phyloP scores from a whole-genome alignment of 2,329 filamentous ascomycete species.

The Aspergillus japonicus region DNA sequence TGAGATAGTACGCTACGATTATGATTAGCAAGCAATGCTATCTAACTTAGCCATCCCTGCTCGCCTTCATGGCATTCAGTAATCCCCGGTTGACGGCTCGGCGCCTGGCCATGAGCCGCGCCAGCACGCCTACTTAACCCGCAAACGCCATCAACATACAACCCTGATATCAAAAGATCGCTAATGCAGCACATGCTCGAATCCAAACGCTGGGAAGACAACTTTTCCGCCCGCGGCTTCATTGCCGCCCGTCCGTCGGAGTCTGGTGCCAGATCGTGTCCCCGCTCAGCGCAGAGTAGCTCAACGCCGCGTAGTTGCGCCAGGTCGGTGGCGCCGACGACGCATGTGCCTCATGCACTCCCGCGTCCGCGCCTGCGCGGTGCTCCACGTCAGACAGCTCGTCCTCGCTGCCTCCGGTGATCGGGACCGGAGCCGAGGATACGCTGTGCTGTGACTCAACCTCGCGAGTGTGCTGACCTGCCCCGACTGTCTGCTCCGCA shows the following conservation, averaged over 20 bases:
- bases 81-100: background rate
- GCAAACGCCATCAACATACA: conserved; percentile 29
- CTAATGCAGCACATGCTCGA: conserved; percentile 34
- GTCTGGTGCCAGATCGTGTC: conserved; percentile 47
- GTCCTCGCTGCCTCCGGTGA: conserved; percentile 38
- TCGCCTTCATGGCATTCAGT: background rate
- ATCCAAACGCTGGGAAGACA: conserved; percentile 15
- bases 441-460: conserved; percentile 48
- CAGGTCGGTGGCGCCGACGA: conserved; percentile 40
- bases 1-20: background rate
- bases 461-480: conserved; percentile 44
- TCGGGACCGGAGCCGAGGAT: conserved; percentile 52
- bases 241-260: conserved; percentile 41
- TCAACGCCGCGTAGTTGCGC: conserved; percentile 46
- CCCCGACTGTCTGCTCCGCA: conserved; percentile 42
- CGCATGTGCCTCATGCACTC: conserved; percentile 34
- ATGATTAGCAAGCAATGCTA: background rate
- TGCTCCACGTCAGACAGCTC: conserved; percentile 46
- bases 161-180: conserved; percentile 26
- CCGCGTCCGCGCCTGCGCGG: conserved; percentile 34
- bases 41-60: background rate
- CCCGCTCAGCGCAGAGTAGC: conserved; percentile 47
- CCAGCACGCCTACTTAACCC: background rate
- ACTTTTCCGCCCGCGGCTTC: conserved; percentile 18
- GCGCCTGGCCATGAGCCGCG: background rate